Percentiles rank a stretch among this genome's conserved stretches.
These are phyloP conservation scores for Aspergillus luchuensis DNA, from an alignment of 2,329 filamentous ascomycete genomes.

Conservation along the genomic window DNA sequence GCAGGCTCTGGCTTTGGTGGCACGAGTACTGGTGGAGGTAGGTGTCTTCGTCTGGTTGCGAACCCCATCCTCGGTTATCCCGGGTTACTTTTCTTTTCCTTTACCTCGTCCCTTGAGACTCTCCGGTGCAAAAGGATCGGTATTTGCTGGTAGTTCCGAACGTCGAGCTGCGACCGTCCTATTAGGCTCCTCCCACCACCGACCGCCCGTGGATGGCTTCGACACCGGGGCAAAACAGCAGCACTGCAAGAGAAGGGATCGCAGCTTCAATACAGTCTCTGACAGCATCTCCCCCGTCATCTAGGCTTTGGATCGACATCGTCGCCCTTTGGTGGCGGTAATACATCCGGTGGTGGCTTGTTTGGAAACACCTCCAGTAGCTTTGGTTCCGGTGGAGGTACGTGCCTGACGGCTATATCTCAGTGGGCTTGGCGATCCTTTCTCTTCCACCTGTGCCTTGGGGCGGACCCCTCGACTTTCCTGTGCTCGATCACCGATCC, in stretches of 20 bases:
- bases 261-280: constrained; percentile 40
- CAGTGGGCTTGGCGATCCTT: constrained; percentile 30
- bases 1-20: constrained; percentile 40
- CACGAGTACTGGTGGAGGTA: constrained; percentile 41
- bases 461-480: constrained; percentile 11
- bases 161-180: constrained; percentile 31
- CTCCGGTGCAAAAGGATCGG: constrained; percentile 16
- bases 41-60: constrained; percentile 26
- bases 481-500: not conserved
- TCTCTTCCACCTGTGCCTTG: constrained; percentile 19
- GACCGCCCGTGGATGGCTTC: constrained; percentile 26
- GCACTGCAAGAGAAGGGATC: constrained; percentile 34
- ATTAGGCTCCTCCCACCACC: constrained; percentile 26
- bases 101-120: constrained; percentile 5
- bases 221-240: constrained; percentile 30
- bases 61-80: constrained; percentile 8
- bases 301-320: constrained; percentile 45
- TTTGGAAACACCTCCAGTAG: constrained; percentile 41
- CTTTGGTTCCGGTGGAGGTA: constrained; percentile 48
- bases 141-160: constrained; percentile 31
- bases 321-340: constrained; percentile 41
- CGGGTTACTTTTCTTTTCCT: constrained; percentile 14
- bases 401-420: constrained; percentile 31
- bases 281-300: constrained; percentile 41
- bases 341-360: constrained; percentile 35